These are phyloP conservation scores for Eucalyptus polyanthemos DNA, from an alignment of 345 rosid species.

Conservation along the genomic window DNA sequence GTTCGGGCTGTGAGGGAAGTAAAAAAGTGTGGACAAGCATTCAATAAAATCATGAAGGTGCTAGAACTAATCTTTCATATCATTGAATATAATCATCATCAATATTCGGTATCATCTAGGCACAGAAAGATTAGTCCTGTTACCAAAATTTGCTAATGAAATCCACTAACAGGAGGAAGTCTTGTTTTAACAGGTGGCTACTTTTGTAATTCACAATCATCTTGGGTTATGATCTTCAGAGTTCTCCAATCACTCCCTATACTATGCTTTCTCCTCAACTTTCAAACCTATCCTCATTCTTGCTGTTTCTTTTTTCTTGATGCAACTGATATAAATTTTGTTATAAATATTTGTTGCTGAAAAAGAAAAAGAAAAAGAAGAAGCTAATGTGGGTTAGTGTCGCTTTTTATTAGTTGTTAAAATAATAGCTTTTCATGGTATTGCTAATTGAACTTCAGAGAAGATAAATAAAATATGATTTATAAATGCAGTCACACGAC, in stretches of 20 bases:
- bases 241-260: background rate
- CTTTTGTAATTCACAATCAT: background rate
- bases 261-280: background rate
- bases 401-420: too few relatives aligned
- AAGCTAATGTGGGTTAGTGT: too few relatives aligned
- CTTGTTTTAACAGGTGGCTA: background rate
- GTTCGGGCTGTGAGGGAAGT: too few relatives aligned
- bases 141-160: background rate
- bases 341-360: too few relatives aligned
- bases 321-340: background rate
- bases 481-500: too few relatives aligned
- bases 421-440: too few relatives aligned
- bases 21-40: background rate
- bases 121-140: background rate
- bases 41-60: background rate
- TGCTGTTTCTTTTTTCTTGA: background rate
- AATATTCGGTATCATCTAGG: background rate
- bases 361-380: too few relatives aligned
- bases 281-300: background rate
- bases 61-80: background rate
- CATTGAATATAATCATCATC: background rate
- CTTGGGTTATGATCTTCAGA: background rate
- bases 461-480: too few relatives aligned
- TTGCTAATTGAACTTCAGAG: too few relatives aligned
- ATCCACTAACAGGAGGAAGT: background rate